Evolutionary conservation across 2,329 filamentous ascomycete genomes (phyloP), one percentile per base, ranked within the genome.

Genomic region (Ophiostoma novo-ulmi): DNA sequence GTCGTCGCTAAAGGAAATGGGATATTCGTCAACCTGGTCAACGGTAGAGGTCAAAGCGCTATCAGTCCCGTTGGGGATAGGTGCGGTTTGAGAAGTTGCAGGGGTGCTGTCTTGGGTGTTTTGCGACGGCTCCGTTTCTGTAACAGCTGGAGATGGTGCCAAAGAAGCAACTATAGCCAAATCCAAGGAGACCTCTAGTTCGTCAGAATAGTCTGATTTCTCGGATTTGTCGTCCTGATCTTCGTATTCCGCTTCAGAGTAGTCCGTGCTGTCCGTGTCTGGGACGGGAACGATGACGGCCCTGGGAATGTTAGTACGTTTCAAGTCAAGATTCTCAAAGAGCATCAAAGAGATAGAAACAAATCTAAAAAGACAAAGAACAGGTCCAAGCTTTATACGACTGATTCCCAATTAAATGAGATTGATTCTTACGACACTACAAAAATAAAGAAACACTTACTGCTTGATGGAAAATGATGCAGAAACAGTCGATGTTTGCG

Each of bases 51-150:
- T 65, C 63, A 39, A 20, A 65, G 63, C 63, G 48, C 31, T 61
- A 36, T 66, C 48, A 66, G 41, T 58, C 39, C 63, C 69, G 10
- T 26, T 44, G 13, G 8, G 31, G 65, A 11, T 38, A 64, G 66
- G 66, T 44, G 20, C 65, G 61, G 70, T 71, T 71, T 68, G 70
- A 71, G 78, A 77, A 73, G 75, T 77, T 76, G 79, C 81, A 80
- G 80, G 81, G 79, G 80, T 80, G 75, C 75, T 77, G 76, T 77
- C 77, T 77, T 78, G 76, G 77, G 78, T 80, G 80, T 78, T 80
- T 78, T 77, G 80, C 73, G 78, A 75, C 70, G 76, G 70, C 70
- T 71, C 71, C 71, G 75, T 75, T 73, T 71, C 75, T 73, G 63
- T 39, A 38, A 41, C 63, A 22, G 39, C 22, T 20, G 35, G 8